phyloP scores from a whole-genome alignment of 345 rosid genomes.

The Gossypium australe region DNA sequence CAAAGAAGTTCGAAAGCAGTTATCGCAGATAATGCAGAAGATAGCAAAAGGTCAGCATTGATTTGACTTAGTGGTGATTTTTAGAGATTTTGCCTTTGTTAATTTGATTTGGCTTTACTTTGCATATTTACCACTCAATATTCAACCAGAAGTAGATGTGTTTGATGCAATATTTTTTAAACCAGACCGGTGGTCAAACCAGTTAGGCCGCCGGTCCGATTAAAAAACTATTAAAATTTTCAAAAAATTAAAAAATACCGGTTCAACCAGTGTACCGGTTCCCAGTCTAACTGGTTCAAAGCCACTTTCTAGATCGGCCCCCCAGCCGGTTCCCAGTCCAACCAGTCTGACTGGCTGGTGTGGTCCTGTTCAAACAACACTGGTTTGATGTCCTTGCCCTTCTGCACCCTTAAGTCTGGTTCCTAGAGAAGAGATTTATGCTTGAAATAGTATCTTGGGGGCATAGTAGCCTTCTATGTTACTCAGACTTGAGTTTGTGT shows the following conservation, averaged over 20 bases:
- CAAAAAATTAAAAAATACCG: too few relatives aligned
- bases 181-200: too few relatives aligned
- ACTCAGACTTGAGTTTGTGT: not conserved
- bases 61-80: not conserved
- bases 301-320: too few relatives aligned
- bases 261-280: too few relatives aligned
- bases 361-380: too few relatives aligned
- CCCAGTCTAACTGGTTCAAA: too few relatives aligned
- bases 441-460: not conserved
- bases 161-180: not conserved
- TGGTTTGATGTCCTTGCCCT: not conserved
- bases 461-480: not conserved
- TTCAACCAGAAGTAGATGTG: not conserved
- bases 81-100: not conserved
- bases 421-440: not conserved
- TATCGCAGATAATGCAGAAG: constrained; percentile 87
- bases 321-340: too few relatives aligned
- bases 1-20: constrained; percentile 82
- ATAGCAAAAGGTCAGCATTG: constrained; percentile 62
- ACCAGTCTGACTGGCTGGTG: too few relatives aligned
- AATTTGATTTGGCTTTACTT: constrained; percentile 6
- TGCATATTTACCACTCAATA: not conserved
- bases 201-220: too few relatives aligned
- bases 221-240: too few relatives aligned
- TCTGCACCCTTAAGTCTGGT: not conserved